A percentile compares a stretch with the other conserved stretches of the same genome.
phyloP scores from a whole-genome alignment of 163 green algal species.

The Chlamydomonas reinhardtii region DNA sequence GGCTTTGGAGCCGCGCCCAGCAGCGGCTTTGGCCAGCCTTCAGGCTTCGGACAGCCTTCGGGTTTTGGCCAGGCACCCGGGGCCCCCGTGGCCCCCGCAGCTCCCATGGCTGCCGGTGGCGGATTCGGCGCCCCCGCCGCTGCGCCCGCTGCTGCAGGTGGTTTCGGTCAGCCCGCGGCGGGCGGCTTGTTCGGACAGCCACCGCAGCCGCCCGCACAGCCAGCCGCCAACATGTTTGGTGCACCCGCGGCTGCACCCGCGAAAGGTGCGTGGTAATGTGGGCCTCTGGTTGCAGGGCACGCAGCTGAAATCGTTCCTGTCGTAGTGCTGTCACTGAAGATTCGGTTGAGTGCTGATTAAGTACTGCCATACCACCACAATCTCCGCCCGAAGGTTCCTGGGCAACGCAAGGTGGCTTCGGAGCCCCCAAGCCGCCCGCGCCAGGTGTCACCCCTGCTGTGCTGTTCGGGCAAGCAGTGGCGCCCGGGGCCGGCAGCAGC shows the following conservation, averaged over 20 bases:
- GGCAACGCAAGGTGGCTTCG: slow-evolving; percentile 27
- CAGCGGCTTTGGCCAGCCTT: slow-evolving; percentile 17
- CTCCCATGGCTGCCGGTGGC: not conserved
- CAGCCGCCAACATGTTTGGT: too few relatives aligned
- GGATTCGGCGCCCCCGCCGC: slow-evolving; percentile 6
- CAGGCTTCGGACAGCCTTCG: not conserved
- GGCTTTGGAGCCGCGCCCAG: not conserved
- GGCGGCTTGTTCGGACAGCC: slow-evolving; percentile 3
- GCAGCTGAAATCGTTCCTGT: too few relatives aligned
- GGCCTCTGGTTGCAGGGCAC: too few relatives aligned
- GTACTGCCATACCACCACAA: too few relatives aligned
- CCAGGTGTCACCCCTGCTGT: not conserved
- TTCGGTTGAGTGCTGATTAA: too few relatives aligned
- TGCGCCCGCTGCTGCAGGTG: not conserved
- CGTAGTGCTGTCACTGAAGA: too few relatives aligned
- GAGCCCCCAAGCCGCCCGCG: not conserved
- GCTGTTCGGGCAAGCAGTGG: slow-evolving; percentile 12
- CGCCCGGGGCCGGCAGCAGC: not conserved
- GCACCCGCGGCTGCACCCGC: too few relatives aligned
- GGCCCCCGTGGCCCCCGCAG: not conserved
- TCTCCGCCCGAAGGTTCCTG: not conserved
- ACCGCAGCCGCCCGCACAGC: too few relatives aligned
- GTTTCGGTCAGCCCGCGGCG: not conserved
- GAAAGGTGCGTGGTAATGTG: too few relatives aligned
- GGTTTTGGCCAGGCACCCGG: not conserved